Conservation (phyloP, 225 moss, liverwort and hornwort species). For the Pleurozium schreberi region DNA sequence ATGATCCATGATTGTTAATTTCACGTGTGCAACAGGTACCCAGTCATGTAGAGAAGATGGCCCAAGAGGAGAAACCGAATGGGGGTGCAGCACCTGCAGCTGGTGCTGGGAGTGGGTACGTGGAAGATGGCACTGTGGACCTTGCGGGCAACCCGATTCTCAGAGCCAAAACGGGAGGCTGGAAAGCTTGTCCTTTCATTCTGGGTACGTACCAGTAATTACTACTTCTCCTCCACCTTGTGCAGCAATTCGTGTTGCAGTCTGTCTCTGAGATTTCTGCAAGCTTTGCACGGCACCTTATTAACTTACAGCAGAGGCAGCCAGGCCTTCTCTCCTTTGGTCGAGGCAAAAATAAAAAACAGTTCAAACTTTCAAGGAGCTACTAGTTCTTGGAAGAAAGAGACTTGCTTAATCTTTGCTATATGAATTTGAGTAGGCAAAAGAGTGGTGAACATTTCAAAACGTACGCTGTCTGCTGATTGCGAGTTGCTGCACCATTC, state of each 20-base stretch:
- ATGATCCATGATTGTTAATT: not conserved
- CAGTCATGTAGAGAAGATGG: not conserved
- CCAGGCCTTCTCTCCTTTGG: not conserved
- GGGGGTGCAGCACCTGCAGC: not conserved
- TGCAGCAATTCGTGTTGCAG: too few species aligned
- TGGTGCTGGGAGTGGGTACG: constrained; percentile 11
- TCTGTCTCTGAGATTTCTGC: not conserved
- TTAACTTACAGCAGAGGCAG: not conserved
- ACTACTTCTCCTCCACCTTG: not conserved
- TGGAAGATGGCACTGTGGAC: constrained; percentile 66
- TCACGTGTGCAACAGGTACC: not conserved
- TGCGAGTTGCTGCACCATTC: too few species aligned
- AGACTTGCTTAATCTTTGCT: not conserved
- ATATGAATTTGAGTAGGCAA: not conserved
- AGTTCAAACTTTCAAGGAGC: not conserved
- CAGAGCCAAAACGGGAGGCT: constrained; percentile 61
- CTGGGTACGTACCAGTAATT: constrained; percentile 28
- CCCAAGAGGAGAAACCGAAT: not conserved
- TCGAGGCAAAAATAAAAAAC: not conserved
- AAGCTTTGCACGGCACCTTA: not conserved
- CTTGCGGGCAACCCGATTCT: constrained; percentile 38
- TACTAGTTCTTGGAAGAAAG: too few species aligned
- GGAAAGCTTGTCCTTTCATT: constrained; percentile 78
- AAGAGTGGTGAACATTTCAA: not conserved
- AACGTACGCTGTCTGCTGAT: not conserved